Evolutionary conservation across 1,284 basidiomycete species (phyloP).

Genomic region (Boletus mariae): DNA sequence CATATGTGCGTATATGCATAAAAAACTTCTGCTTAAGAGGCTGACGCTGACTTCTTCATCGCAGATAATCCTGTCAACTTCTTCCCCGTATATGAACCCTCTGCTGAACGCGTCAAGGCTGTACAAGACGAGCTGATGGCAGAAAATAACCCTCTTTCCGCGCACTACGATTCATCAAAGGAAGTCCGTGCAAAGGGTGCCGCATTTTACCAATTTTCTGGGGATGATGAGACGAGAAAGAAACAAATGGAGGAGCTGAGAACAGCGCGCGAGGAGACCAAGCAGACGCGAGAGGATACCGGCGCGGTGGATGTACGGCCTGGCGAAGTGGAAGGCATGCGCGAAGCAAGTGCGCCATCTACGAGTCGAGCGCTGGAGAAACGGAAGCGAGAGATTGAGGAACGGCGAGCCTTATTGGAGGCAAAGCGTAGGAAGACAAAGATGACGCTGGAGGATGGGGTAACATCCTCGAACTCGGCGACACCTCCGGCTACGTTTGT

Average conservation of each 20-base stretch:
- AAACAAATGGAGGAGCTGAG: constrained; percentile 79
- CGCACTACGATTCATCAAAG: constrained; percentile 78
- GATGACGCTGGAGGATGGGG: constrained; percentile 28
- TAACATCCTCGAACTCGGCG: constrained; percentile 2
- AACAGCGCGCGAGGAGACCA: constrained; percentile 68
- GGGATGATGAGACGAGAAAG: constrained; percentile 70
- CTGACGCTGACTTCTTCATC: constrained; percentile 2
- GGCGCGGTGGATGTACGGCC: constrained; percentile 57
- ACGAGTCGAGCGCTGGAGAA: constrained; percentile 71
- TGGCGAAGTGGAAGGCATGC: constrained; percentile 69
- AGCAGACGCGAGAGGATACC: constrained; percentile 53
- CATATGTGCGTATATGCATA: constrained; percentile 45
- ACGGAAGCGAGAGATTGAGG: constrained; percentile 75
- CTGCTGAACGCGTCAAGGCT: constrained; percentile 71
- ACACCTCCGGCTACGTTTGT: constrained; percentile 4
- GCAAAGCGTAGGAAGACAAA: constrained; percentile 69
- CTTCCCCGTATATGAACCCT: constrained; percentile 85
- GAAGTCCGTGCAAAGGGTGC: constrained; percentile 89
- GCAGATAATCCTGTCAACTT: constrained; percentile 72
- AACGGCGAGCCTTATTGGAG: constrained; percentile 71
- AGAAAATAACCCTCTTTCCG: constrained; percentile 64
- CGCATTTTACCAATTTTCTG: constrained; percentile 86
- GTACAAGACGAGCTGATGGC: constrained; percentile 77
- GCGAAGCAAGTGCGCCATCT: constrained; percentile 26
- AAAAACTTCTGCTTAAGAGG: background rate